Evolutionary conservation across 23 red algal species (phyloP).

Genomic region (Agarophyton chilense): DNA sequence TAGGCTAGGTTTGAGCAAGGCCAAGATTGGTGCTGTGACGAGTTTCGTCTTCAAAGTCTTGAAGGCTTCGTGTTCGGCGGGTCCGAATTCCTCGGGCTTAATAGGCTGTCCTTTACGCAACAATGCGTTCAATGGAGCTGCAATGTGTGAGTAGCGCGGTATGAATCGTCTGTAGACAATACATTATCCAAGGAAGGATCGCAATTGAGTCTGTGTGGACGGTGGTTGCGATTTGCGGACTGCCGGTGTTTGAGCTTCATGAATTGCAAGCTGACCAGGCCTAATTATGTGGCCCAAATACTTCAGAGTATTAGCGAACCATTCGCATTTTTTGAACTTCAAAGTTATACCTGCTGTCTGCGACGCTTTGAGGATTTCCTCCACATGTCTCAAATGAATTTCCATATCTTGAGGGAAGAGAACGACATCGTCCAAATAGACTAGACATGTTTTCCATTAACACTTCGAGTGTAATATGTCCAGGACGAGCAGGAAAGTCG

Average conservation of each 20-base stretch:
- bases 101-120: background rate
- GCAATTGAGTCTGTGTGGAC: no score
- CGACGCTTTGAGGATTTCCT: background rate
- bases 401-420: background rate
- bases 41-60: background rate
- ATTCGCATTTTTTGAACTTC: background rate
- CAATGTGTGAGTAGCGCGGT: background rate
- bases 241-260: background rate
- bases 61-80: background rate
- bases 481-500: background rate
- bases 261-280: background rate
- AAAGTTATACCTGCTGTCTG: background rate
- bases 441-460: background rate
- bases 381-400: background rate
- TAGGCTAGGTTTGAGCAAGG: background rate
- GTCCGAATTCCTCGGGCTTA: background rate
- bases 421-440: background rate
- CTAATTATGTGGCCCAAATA: background rate
- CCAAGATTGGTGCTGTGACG: background rate
- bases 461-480: background rate
- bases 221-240: no score
- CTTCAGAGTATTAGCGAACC: slow-evolving; percentile 6
- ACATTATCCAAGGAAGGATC: no score
- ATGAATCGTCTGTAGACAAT: background rate
- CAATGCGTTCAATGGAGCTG: slow-evolving; percentile 9